Evolutionary conservation across 768 basidiomycete genomes (phyloP), one percentile per base, ranked within the genome.

Genomic region (Austroboletus eburneus): DNA sequence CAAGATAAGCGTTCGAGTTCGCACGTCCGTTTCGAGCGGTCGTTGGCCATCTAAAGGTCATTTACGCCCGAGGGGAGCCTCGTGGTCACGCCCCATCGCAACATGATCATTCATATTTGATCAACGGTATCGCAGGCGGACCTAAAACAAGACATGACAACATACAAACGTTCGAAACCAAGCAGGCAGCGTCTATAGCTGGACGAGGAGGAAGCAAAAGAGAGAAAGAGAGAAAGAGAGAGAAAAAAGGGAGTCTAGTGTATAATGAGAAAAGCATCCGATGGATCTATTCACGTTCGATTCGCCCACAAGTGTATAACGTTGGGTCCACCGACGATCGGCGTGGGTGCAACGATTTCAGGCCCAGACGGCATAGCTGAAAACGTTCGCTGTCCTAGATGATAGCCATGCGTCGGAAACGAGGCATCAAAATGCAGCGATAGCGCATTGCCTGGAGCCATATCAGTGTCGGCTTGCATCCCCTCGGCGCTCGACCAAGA

Each of bases 341-440:
- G 64, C 23, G 64, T 66, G 33, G 64, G 64, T 46, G 64, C 64
- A 44, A 66, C 29, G 45, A 66, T 66, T 54, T 67, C 57, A 44
- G 62, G 61, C 27, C 63, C 57, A 49, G 57, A 61, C n/a, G 62
- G 48, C 36, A 44, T 49, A n/a, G n/a, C n/a, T 45, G 59, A 46
- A 50, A 51, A 36, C 32, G 45, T 44, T 42, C 29, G 29, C 29
- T 55, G 57, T 22, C 21, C 27, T 42, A 46, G 49, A 30, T 57
- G 49, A 44, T 52, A n/a, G n/a, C n/a, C 63, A 48, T 63, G 64
- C 43, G 57, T 30, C 20, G 64, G 52, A 49, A 59, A 54, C 43
- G 64, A 66, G 64, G 64, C 64, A 64, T 66, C 64, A 57, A 66
- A 66, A 61, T 61, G 59, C 46, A 66, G 61, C 34, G 66, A 67